Conservation (phyloP, 768 basidiomycete genomes). For the Dioszegia aurantiaca region DNA sequence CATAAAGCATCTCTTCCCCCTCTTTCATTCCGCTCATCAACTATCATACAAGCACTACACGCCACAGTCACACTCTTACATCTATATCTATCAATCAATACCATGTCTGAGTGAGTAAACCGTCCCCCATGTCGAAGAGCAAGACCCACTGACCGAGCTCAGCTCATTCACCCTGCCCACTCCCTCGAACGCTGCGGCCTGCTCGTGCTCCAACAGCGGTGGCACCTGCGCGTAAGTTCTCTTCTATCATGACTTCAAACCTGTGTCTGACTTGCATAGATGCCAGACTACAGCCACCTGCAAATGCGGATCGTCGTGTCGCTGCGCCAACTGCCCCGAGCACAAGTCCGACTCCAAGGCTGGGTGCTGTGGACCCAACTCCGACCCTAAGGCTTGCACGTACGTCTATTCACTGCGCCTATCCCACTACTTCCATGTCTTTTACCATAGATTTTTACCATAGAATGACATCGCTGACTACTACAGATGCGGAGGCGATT, state of each 20-base stretch:
- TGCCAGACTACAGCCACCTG: constrained; percentile 31
- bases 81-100: background rate
- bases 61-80: too few species aligned
- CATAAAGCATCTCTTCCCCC: background rate
- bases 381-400: constrained; percentile 16
- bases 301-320: constrained; percentile 29
- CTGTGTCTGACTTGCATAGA: constrained; percentile 10
- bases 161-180: constrained; percentile 23
- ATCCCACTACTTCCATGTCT: background rate
- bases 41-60: background rate
- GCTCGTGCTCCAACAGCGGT: constrained; percentile 29
- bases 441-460: background rate
- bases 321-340: constrained; percentile 33
- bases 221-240: constrained; percentile 35
- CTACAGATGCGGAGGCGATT: constrained; percentile 18
- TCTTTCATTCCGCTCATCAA: background rate
- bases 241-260: background rate
- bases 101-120: constrained; percentile 11
- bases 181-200: constrained; percentile 25
- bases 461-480: background rate
- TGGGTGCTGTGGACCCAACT: constrained; percentile 11
- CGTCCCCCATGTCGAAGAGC: background rate
- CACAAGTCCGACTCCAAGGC: constrained; percentile 16
- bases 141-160: constrained; percentile 1
- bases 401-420: too few species aligned